A percentile compares a stretch with the other conserved stretches of the same genome.
Evolutionary conservation across 805 yeast genomes (phyloP).

Genomic region (Suhomyces tanzawaensis): DNA sequence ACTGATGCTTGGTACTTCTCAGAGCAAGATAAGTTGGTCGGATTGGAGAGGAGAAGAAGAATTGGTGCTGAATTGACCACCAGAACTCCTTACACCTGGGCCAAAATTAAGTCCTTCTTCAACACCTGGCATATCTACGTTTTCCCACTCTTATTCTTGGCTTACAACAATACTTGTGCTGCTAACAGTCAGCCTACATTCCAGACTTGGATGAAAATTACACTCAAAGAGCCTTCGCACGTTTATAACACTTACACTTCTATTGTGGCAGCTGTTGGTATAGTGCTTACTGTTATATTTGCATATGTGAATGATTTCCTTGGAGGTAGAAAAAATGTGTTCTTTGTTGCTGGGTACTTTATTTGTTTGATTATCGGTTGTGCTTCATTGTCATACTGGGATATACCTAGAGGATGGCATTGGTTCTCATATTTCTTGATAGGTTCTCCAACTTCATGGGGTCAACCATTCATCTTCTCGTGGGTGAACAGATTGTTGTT

Average conservation of each 20-base stretch:
- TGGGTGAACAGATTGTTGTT: slow-evolving; percentile 53
- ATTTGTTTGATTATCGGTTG: slow-evolving; percentile 41
- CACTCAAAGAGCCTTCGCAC: slow-evolving; percentile 24
- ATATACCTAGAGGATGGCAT: slow-evolving; percentile 47
- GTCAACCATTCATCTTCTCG: slow-evolving; percentile 56
- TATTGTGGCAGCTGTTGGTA: slow-evolving; percentile 20
- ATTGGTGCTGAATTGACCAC: slow-evolving; percentile 41
- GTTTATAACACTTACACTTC: slow-evolving; percentile 36
- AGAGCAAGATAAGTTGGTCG: slow-evolving; percentile 43
- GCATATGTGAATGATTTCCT: slow-evolving; percentile 26
- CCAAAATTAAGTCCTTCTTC: slow-evolving; percentile 41
- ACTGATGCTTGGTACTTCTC: slow-evolving; percentile 42
- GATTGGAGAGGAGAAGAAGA: slow-evolving; percentile 40
- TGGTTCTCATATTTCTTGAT: slow-evolving; percentile 50
- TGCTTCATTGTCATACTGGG: slow-evolving; percentile 46
- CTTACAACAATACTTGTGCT: slow-evolving; percentile 34
- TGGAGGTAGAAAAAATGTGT: slow-evolving; percentile 35
- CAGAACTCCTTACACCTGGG: slow-evolving; percentile 39
- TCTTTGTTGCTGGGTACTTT: slow-evolving; percentile 38
- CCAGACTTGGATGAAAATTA: slow-evolving; percentile 36
- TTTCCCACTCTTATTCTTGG: slow-evolving; percentile 40
- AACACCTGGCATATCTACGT: slow-evolving; percentile 49
- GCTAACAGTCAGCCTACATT: slow-evolving; percentile 38
- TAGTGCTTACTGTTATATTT: slow-evolving; percentile 2
- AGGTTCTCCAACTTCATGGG: slow-evolving; percentile 49